These are phyloP conservation scores for Solanum paucissectum DNA, from an alignment of 257 asterid genomes.

Conservation along the genomic window DNA sequence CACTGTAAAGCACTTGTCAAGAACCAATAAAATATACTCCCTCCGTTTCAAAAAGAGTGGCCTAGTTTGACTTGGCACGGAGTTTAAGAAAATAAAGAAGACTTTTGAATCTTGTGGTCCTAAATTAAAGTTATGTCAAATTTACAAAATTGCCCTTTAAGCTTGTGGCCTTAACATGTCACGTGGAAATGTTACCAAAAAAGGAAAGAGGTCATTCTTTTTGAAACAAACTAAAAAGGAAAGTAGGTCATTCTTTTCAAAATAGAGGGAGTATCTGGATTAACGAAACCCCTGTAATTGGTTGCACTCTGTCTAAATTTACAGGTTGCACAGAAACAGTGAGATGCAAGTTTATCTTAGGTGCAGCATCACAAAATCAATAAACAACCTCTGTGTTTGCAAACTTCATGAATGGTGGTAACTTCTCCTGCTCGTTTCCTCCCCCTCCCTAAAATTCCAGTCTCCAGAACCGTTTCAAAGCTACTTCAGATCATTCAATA, in stretches of 20 bases:
- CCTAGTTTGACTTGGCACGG: neutral
- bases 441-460: neutral
- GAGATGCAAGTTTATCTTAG: neutral
- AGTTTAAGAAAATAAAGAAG: neutral
- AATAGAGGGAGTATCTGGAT: neutral
- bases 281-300: neutral
- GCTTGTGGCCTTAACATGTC: neutral
- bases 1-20: neutral
- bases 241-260: neutral
- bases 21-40: neutral
- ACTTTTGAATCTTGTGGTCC: neutral
- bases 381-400: neutral
- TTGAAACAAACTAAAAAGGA: too few species aligned
- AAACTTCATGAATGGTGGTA: neutral
- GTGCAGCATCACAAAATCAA: neutral
- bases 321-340: neutral
- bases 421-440: neutral
- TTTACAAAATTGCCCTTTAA: neutral
- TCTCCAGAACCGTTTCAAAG: neutral
- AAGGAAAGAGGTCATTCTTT: neutral
- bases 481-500: neutral
- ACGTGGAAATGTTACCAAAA: neutral
- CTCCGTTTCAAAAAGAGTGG: neutral
- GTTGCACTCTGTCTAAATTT: neutral
- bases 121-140: neutral